phyloP scores from a whole-genome alignment of 208 protist species.

The Angomonas ambiguus region DNA sequence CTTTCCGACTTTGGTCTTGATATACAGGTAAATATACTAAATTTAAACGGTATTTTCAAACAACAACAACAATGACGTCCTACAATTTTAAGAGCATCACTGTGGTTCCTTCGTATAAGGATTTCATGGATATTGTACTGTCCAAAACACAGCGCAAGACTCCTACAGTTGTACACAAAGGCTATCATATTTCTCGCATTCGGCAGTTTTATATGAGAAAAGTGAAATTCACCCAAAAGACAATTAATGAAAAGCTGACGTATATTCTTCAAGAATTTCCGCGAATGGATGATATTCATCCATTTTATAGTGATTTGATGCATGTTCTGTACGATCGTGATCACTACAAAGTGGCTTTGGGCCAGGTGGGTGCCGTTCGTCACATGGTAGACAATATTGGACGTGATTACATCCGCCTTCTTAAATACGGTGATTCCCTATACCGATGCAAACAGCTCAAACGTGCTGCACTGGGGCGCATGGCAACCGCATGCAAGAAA shows the following conservation, averaged over 20 bases:
- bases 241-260: conserved; percentile 97
- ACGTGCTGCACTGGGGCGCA: conserved; percentile 98
- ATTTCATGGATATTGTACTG: conserved; percentile 99
- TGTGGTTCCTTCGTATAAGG: conserved; percentile 96
- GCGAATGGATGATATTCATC: conserved; percentile 98
- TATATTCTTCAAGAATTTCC: conserved; percentile 97
- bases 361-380: conserved; percentile 96
- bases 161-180: conserved; percentile 99
- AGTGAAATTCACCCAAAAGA: conserved; percentile 98
- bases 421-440: conserved; percentile 99
- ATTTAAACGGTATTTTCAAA: background rate
- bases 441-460: conserved; percentile 99
- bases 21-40: conserved; percentile 3
- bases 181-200: conserved; percentile 98
- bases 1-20: background rate
- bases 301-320: conserved; percentile 99
- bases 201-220: conserved; percentile 99
- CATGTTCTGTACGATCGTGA: conserved; percentile 99
- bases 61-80: conserved; percentile 57
- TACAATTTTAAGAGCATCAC: conserved; percentile 99
- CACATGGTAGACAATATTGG: conserved; percentile 97
- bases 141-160: conserved; percentile 99
- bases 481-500: conserved; percentile 98
- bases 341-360: conserved; percentile 99
- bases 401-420: conserved; percentile 97